Evolutionary conservation across 306 rosid species (phyloP), one percentile per base, ranked within the genome.

Genomic region (Trifolium fragiferum): DNA sequence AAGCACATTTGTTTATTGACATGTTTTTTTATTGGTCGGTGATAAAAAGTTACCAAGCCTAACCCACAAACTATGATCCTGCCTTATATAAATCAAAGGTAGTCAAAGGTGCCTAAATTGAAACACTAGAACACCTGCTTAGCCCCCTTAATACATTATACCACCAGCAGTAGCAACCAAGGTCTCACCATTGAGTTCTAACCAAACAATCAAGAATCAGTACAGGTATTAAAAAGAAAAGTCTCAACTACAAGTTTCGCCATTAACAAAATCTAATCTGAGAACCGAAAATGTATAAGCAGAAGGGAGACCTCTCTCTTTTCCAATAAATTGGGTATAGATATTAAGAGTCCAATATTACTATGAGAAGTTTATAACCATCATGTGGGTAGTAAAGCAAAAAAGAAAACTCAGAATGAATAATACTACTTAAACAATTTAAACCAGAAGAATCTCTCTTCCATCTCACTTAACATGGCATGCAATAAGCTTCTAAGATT

Each of bases 11-110:
- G 33, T 61, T 47, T 62, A 70, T 76, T 40, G 32, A 21, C 2
- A 5, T 40, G 57, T 69, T 23, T 54, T 72, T 73, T 50, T 14
- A 65, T 57, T 49, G 57, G 46, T 59, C 16, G 49, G 78, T 59
- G 13, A 51, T 32, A 72, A 75, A 50, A 75, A 58, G 41, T 73
- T 54, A 55, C 69, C 16, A 37, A 47, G 25, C 59, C 60, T 73
- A 76, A 25, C 72, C 32, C 16, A 25, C 25, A n/a, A 61, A 59
- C 20, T 61, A 14, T 35, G 33, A 19, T 30, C 41, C 32, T 21
- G 21, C 40, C 53, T 66, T 68, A 25, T 41, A 47, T 50, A 30
- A 55, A 70, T 41, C 49, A 41, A 70, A 78, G 38, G 72, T 18
- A 69, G 64, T 77, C 62, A 21, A 60, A 68, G 49, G 27, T 58